Conservation (phyloP, 73 alveolate species). For the Blepharisma stoltei region DNA sequence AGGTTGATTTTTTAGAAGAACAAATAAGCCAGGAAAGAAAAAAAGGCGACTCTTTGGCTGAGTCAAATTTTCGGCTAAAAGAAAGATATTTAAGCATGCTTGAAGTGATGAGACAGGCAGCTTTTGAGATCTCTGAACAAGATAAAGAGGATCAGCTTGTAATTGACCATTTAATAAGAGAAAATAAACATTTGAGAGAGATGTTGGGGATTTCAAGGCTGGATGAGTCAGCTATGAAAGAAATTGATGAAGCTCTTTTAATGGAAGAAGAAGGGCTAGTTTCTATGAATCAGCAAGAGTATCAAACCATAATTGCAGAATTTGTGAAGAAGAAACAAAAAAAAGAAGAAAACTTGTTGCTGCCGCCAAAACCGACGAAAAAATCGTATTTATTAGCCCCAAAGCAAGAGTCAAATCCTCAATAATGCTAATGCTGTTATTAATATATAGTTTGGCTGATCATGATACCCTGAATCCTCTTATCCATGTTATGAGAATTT, state of each 20-base stretch:
- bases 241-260: conserved; percentile 5
- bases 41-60: not conserved
- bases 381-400: too few species aligned
- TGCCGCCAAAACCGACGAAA: too few species aligned
- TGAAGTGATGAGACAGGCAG: conserved; percentile 26
- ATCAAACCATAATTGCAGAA: too few species aligned
- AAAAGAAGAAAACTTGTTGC: too few species aligned
- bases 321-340: too few species aligned
- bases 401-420: too few species aligned
- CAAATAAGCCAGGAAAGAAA: not conserved
- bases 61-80: not conserved
- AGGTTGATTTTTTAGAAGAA: conserved; percentile 26
- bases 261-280: not conserved
- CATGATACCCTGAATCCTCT: too few species aligned
- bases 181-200: conserved; percentile 24
- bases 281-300: too few species aligned
- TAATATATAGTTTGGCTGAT: too few species aligned
- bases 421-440: too few species aligned
- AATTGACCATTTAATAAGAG: conserved; percentile 20
- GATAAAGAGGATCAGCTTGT: conserved; percentile 23
- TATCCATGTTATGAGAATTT: too few species aligned
- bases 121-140: conserved; percentile 25
- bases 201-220: conserved; percentile 3
- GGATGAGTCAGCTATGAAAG: not conserved
- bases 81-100: conserved; percentile 23